These are phyloP conservation scores for Aspergillus sp. DNA, from an alignment of 2,329 filamentous ascomycete genomes.

Conservation along the genomic window DNA sequence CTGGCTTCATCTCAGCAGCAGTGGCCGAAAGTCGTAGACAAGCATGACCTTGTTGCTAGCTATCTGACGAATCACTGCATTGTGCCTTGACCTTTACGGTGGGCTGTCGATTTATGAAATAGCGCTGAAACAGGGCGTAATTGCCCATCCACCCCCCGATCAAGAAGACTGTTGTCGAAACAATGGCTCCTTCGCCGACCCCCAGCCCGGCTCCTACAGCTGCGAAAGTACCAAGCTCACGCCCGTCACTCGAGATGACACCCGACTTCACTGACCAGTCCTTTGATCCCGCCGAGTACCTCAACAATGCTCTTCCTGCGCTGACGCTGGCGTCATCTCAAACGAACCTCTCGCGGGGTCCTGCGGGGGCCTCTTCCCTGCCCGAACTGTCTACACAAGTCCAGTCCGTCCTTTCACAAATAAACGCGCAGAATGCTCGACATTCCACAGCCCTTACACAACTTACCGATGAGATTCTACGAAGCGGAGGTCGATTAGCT, in stretches of 20 bases:
- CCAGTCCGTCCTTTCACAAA: conserved; percentile 79
- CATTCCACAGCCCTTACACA: conserved; percentile 80
- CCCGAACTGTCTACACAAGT: conserved; percentile 78
- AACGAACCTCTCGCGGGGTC: conserved; percentile 18
- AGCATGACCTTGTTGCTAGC: neutral
- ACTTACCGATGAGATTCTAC: conserved; percentile 90
- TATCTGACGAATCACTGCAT: neutral
- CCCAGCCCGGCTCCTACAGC: conserved; percentile 26
- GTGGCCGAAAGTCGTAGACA: neutral
- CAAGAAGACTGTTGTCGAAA: neutral
- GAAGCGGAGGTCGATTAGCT: conserved; percentile 81
- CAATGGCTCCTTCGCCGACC: conserved; percentile 22
- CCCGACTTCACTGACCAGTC: conserved; percentile 74
- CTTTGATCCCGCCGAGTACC: conserved; percentile 83
- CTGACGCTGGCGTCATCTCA: conserved; percentile 56
- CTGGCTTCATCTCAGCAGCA: neutral
- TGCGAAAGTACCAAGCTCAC: conserved; percentile 39
- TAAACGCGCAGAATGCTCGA: conserved; percentile 84
- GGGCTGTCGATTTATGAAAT: conserved; percentile 11
- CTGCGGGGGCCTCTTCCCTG: conserved; percentile 60
- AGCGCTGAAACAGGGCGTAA: conserved; percentile 9
- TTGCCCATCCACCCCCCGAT: conserved; percentile 5
- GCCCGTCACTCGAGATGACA: conserved; percentile 43
- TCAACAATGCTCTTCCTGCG: conserved; percentile 76
- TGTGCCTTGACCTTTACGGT: neutral